phyloP scores from a whole-genome alignment of 1,284 basidiomycete genomes.

The Tetrapyrgos nigripes region DNA sequence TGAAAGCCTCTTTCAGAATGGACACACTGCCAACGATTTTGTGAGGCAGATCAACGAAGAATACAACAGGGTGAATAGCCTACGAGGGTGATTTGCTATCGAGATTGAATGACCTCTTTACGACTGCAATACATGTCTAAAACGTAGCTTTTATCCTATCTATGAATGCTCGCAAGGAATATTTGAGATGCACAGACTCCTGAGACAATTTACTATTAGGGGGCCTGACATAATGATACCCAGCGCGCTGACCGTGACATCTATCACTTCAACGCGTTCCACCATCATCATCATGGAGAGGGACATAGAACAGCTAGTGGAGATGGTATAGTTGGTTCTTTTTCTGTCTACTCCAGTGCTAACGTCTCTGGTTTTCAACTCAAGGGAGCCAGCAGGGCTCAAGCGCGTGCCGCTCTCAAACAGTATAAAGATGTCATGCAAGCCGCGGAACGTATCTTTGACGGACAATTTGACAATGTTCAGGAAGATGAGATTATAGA shows the following conservation, averaged over 20 bases:
- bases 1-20: conserved; percentile 56
- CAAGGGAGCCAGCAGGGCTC: conserved; percentile 78
- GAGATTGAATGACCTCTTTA: neutral
- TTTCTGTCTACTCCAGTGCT: conserved; percentile 6
- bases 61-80: conserved; percentile 48
- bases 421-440: conserved; percentile 87
- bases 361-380: conserved; percentile 14
- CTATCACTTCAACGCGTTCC: neutral
- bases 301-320: conserved; percentile 50
- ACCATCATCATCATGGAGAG: conserved; percentile 7
- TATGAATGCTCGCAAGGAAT: neutral
- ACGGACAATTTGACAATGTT: conserved; percentile 80
- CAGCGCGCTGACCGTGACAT: neutral
- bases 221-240: neutral
- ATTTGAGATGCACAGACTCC: no score
- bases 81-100: neutral
- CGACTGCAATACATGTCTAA: neutral
- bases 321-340: conserved; percentile 53
- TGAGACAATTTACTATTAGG: no score
- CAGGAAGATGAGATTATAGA: conserved; percentile 52
- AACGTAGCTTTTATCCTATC: neutral
- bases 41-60: conserved; percentile 80
- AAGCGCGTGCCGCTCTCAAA: conserved; percentile 80
- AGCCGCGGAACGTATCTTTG: conserved; percentile 86
- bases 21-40: conserved; percentile 78